Base-by-base conservation (phyloP, 352 stramenopile species). In the Pythium oligandrum region DNA sequence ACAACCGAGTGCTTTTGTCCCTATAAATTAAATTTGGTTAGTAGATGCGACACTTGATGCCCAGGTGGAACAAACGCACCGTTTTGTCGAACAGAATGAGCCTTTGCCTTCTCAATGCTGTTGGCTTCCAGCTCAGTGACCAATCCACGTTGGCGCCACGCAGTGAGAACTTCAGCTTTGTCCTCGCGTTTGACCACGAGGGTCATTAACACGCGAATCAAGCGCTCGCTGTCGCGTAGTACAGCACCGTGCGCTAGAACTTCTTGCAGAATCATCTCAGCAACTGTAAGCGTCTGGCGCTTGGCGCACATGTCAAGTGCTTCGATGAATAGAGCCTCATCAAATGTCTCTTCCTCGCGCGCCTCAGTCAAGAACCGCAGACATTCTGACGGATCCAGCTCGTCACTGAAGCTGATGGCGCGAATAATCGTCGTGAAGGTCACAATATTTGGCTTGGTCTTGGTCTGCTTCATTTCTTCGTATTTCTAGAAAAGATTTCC, bases 341-440 rank as follows among this genome's bases (percentile, higher is more conserved):
- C 78, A 48, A 87, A 86, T 5, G 69, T 76, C 40, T 73, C 64
- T 43, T 80, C 64, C 42, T 71, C 49, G 31, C 63, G 65, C 10
- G 80, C 78, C 50, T 86, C 68, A 2, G 48, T 34, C 0, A 89
- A 55, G 50, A 89, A 79, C 9, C 48, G 49, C 32, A 86, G 32
- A 44, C 74, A 86, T 33, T 80, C 63, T 1, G 63, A 55, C 30
- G 54, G 42, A 7, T 48, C 51, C 31, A 87, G 62, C 2, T 38
- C 51, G 4, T 83, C 67, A 44, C 53, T 76, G 49, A 73, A 49
- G 6, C 70, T 68, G 5, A 88, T 48, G 0, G 72, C 70, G 26
- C 80, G 75, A 32, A 88, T 69, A 33, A 90, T 57, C 33, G 77
- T 90, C 34, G 78, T 89, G 49, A 84, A 88, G 8, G 80, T 91